Percentiles rank a stretch among this genome's conserved stretches.
Conservation (phyloP, 2,329 filamentous ascomycete genomes). For the Alternaria gaisen region DNA sequence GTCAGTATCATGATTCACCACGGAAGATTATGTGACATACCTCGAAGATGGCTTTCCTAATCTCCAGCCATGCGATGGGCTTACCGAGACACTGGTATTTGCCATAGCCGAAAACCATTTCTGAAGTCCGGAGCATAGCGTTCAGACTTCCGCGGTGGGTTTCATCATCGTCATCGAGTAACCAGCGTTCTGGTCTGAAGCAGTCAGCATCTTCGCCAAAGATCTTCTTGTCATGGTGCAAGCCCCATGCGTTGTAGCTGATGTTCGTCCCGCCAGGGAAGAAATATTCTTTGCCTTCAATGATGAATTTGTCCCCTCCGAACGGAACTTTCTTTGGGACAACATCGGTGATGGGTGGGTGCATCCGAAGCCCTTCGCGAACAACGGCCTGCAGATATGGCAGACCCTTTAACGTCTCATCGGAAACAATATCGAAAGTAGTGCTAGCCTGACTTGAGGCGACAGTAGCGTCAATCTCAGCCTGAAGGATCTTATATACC, state of each 20-base stretch:
- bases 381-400: slow-evolving; percentile 58
- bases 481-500: slow-evolving; percentile 55
- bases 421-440: slow-evolving; percentile 55
- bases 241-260: slow-evolving; percentile 32
- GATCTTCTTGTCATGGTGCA: slow-evolving; percentile 34
- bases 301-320: slow-evolving; percentile 10
- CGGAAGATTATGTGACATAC: slow-evolving; percentile 27
- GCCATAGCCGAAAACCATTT: slow-evolving; percentile 46
- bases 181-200: slow-evolving; percentile 61
- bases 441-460: slow-evolving; percentile 21
- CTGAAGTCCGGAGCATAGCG: slow-evolving; percentile 38
- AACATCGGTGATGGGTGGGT: slow-evolving; percentile 47
- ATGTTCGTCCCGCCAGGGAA: slow-evolving; percentile 41
- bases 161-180: slow-evolving; percentile 33
- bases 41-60: slow-evolving; percentile 49
- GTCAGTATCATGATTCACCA: background rate
- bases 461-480: slow-evolving; percentile 56
- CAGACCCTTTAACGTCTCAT: slow-evolving; percentile 50
- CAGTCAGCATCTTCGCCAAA: slow-evolving; percentile 52
- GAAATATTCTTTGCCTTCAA: slow-evolving; percentile 30
- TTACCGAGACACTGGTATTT: slow-evolving; percentile 45
- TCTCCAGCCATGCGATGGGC: slow-evolving; percentile 44
- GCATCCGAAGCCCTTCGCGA: slow-evolving; percentile 55
- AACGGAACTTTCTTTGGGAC: slow-evolving; percentile 28
- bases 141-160: slow-evolving; percentile 12